Base-by-base conservation (phyloP, 176 grass and related monocot species). In the Luzula sylvatica region DNA sequence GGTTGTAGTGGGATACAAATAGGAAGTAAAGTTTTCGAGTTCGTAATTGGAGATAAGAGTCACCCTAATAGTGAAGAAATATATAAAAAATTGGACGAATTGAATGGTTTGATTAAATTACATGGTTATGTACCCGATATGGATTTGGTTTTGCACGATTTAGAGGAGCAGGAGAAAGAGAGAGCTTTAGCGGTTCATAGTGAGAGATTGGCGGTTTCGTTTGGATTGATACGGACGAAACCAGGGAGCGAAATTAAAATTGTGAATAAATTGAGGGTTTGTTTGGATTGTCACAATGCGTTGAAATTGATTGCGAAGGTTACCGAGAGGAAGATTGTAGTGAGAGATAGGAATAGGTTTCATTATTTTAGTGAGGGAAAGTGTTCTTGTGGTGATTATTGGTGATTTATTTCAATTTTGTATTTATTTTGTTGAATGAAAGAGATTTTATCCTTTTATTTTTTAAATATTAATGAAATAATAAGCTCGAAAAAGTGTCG, bases 361-460 rank as follows among this genome's bases (percentile, higher is more conserved):
- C 90, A 88, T 58, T 77, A 88, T 79, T 95, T 95, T 49, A 62
- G 71, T 2, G 67, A 95, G 12, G 90, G 83, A 22, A 69, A 26
- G 1, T 95, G 90, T 58, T 79, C 58, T 16, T 95, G 90, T 17
- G 90, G 77, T 11, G 83, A 95, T 76, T 88, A 88, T 47, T 95
- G 90, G 90, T 95, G 83, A 78, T 20, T 26, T 23, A 16, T 20
- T 66, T 46, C 15, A 47, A 50, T 49, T 15, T 35, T 47, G 25
- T 47, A 8, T 20, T 17, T 62, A 19, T 40, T 48, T 15, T 26
- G 20, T 45, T n/a, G 43, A 46, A 17, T 14, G 15, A 32, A 28
- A 47, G 43, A 3, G 27, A 11, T 26, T 3, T 58, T 38, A 40
- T 8, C 8, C 3, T 21, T 61, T 45, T 61, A 19, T 60, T 44